Conservation (phyloP, 257 asterid species). For the Hygrophila difformis region DNA sequence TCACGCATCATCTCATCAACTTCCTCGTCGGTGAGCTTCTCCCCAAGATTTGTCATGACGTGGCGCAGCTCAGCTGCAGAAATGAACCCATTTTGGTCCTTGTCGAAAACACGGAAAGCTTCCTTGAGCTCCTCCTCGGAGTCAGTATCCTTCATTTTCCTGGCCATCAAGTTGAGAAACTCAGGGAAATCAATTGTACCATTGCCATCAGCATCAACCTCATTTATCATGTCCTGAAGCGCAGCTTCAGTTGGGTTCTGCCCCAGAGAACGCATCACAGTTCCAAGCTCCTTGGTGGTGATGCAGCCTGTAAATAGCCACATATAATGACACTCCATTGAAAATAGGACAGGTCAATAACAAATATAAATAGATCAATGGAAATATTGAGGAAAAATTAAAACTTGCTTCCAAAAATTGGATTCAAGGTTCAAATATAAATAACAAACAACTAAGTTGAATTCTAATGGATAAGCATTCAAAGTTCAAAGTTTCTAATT, state of each 20-base stretch:
- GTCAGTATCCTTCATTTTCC: background rate
- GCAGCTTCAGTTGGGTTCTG: conserved; percentile 4
- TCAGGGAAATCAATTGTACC: background rate
- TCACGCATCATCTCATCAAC: conserved; percentile 7
- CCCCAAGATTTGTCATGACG: conserved; percentile 5
- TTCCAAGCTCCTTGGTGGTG: background rate
- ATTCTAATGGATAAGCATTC: background rate
- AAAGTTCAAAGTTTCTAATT: background rate
- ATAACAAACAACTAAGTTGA: background rate
- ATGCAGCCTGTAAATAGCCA: background rate
- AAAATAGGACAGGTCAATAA: background rate
- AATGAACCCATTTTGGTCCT: conserved; percentile 5
- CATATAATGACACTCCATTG: background rate
- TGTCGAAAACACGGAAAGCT: conserved; percentile 1
- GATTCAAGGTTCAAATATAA: background rate
- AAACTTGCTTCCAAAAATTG: background rate
- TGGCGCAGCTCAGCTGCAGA: conserved; percentile 5
- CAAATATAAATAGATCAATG: too few relatives aligned
- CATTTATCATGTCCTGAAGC: conserved; percentile 6
- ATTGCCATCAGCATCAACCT: conserved; percentile 2
- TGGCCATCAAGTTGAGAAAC: conserved; percentile 3
- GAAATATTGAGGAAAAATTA: background rate
- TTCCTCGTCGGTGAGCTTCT: conserved; percentile 6
- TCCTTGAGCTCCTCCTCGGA: conserved; percentile 3
- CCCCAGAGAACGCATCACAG: background rate